Percentiles rank a stretch among this genome's conserved stretches.
phyloP scores from a whole-genome alignment of 208 protist species.

The Trypanosoma boissoni region DNA sequence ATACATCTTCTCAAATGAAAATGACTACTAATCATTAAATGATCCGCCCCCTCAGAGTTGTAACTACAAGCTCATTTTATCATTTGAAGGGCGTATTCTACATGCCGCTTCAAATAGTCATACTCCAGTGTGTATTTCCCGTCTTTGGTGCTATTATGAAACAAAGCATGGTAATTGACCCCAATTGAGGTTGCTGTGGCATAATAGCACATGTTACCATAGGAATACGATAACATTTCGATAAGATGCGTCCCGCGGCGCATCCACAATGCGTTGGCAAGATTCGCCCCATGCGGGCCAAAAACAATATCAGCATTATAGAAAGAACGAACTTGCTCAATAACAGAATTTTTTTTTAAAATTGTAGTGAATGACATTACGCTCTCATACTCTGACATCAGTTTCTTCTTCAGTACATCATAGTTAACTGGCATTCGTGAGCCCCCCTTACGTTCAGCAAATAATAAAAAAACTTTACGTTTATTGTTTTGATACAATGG shows the following conservation, averaged over 20 bases:
- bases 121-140: slow-evolving; percentile 15
- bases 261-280: slow-evolving; percentile 37
- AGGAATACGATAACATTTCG: slow-evolving; percentile 20
- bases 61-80: neutral
- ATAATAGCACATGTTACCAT: slow-evolving; percentile 41
- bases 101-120: slow-evolving; percentile 15
- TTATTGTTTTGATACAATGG: neutral
- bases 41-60: neutral
- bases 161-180: slow-evolving; percentile 23
- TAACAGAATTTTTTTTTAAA: neutral
- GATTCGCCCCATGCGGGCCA: slow-evolving; percentile 35
- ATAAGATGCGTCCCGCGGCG: slow-evolving; percentile 24
- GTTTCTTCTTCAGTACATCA: slow-evolving; percentile 10
- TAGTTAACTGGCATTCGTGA: slow-evolving; percentile 33
- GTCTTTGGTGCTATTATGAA: slow-evolving; percentile 23
- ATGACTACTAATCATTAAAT: neutral
- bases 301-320: slow-evolving; percentile 24
- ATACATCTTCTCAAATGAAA: too few species aligned
- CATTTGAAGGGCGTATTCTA: slow-evolving; percentile 17
- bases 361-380: slow-evolving; percentile 6
- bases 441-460: slow-evolving; percentile 18
- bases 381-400: slow-evolving; percentile 11
- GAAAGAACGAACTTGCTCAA: slow-evolving; percentile 21
- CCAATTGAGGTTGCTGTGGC: slow-evolving; percentile 20
- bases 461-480: slow-evolving; percentile 17